These are phyloP conservation scores for Truncatella angustata DNA, from an alignment of 2,329 filamentous ascomycete genomes.

Conservation along the genomic window DNA sequence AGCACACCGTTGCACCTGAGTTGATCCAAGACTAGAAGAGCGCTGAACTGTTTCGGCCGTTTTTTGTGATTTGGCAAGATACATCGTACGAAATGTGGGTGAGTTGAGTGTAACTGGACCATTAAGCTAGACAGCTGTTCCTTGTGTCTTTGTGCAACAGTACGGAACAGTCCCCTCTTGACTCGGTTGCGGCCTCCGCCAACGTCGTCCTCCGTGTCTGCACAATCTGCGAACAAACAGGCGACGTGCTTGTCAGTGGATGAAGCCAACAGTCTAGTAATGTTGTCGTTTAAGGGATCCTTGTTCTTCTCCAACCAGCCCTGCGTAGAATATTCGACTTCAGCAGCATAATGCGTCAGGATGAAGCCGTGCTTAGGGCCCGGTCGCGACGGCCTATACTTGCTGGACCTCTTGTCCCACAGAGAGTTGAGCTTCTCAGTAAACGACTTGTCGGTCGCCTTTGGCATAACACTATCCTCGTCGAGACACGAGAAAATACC, in stretches of 20 bases:
- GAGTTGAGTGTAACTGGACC: conserved; percentile 89
- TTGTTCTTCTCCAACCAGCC: conserved; percentile 99
- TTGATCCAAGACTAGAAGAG: conserved; percentile 91
- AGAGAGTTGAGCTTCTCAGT: conserved; percentile 96
- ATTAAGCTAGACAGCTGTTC: conserved; percentile 97
- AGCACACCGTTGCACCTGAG: conserved; percentile 98
- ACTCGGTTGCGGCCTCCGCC: conserved; percentile 73
- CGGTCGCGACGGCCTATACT: conserved; percentile 85
- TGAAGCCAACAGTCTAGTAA: conserved; percentile 80
- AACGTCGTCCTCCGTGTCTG: conserved; percentile 72
- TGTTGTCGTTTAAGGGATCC: conserved; percentile 94
- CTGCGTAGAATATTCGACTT: conserved; percentile 94
- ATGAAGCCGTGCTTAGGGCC: conserved; percentile 78
- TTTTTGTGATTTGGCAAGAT: conserved; percentile 99
- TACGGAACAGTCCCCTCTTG: conserved; percentile 96
- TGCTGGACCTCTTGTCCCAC: conserved; percentile 94
- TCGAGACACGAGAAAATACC: conserved; percentile 98
- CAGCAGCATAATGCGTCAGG: conserved; percentile 94
- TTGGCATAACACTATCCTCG: conserved; percentile 98
- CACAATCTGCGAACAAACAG: conserved; percentile 82
- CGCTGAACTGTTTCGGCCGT: conserved; percentile 86
- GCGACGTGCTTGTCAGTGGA: conserved; percentile 84
- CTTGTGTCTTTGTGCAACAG: conserved; percentile 94
- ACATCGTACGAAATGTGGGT: conserved; percentile 97
- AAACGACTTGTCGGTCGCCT: conserved; percentile 94